Evolutionary conservation across 208 protist genomes (phyloP), one percentile per base, ranked within the genome.

Genomic region (Acanthamoeba castellanii): DNA sequence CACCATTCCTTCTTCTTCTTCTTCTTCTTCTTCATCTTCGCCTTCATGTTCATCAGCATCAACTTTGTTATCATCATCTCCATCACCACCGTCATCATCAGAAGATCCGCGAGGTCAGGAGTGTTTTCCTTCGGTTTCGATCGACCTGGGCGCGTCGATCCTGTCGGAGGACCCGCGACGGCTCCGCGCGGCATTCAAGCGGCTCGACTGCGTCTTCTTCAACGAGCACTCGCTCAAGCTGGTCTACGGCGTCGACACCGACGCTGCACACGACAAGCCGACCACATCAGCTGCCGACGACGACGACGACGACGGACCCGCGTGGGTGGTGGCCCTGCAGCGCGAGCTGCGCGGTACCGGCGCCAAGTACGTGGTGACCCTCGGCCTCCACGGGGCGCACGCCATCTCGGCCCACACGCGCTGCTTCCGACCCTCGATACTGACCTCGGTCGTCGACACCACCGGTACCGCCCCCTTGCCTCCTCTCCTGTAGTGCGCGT

Each of bases 191-290:
- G 66, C 30, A 22, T 74, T 74, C 66, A 8, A 27, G 66, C 66
- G 66, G 30, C 30, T 74, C 27, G 66, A 74, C 66, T 37, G 27
- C 20, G 66, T 74, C 27, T 74, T 27, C 66, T 74, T 74, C 30
- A 74, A 74, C 66, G 66, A 74, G 30, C 66, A 74, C 66, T 74
- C 66, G 66, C 27, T 74, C 30, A 8, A 27, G 66, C 66, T 74
- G 13, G 66, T 74, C 66, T 74, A 74, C 30, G 66, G 66, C 66
- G 27, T 74, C 66, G 66, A 74, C 22, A 74, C 27, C 7, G 30
- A 7, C 66, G 27, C 30, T 22, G 30, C n/a, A n/a, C n/a, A 34
- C 27, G 66, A 30, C 30, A 34, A 11, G 30, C 13, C 13, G 13
- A 74, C 66, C 66, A 74, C 66, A n/a, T n/a, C n/a, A n/a, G n/a